Conservation (phyloP, 352 stramenopile species). For the Blastocystis sp. region DNA sequence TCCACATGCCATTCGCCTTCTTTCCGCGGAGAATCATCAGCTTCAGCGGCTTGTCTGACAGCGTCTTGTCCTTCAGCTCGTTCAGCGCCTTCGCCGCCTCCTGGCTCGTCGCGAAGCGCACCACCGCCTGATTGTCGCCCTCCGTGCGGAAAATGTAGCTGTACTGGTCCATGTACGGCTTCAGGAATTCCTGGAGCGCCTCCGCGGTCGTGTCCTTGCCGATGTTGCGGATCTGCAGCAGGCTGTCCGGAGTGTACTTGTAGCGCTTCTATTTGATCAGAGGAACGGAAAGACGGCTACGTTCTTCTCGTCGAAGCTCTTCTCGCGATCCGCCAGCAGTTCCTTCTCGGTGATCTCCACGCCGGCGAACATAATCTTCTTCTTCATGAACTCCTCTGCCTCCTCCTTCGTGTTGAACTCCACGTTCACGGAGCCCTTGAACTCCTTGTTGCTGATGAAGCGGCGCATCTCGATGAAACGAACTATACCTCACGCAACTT, state of each 20-base stretch:
- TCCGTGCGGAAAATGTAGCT: constrained; percentile 32
- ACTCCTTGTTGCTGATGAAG: constrained; percentile 56
- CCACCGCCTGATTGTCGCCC: constrained; percentile 50
- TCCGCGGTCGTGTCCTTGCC: constrained; percentile 43
- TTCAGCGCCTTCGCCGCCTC: constrained; percentile 47
- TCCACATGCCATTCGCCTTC: constrained; percentile 63
- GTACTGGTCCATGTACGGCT: constrained; percentile 54
- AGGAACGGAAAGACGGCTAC: background rate
- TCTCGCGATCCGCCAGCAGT: constrained; percentile 36
- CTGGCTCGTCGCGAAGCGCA: constrained; percentile 42
- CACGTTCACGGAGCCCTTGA: constrained; percentile 67
- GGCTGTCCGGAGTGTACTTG: constrained; percentile 16
- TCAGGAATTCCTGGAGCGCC: constrained; percentile 27
- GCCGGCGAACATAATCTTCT: constrained; percentile 66
- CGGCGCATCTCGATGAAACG: constrained; percentile 68
- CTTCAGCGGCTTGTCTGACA: constrained; percentile 50
- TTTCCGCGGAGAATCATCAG: constrained; percentile 47
- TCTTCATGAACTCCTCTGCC: constrained; percentile 56
- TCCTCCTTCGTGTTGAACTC: constrained; percentile 60
- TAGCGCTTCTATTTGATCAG: constrained; percentile 8
- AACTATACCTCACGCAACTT: constrained; percentile 2
- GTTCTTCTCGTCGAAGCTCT: constrained; percentile 19
- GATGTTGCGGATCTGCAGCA: constrained; percentile 51
- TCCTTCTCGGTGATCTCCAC: constrained; percentile 68
- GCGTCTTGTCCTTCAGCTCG: constrained; percentile 48